phyloP scores from a whole-genome alignment of 2,329 filamentous ascomycete species.

The Fusarium sororula region DNA sequence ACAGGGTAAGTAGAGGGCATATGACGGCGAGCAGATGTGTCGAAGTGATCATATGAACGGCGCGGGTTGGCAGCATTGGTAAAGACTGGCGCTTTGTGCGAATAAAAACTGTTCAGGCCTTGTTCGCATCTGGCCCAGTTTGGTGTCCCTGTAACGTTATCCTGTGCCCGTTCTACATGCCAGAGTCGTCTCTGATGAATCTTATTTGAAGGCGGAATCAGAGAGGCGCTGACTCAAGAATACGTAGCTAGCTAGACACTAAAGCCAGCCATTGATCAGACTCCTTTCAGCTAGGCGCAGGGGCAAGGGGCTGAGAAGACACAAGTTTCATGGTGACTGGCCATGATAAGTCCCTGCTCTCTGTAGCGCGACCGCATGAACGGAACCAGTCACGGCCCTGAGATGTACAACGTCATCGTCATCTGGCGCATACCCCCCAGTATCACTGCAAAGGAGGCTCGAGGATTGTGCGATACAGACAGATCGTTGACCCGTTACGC shows the following conservation, averaged over 20 bases:
- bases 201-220: not conserved
- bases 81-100: not conserved
- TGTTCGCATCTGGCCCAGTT: not conserved
- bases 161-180: not conserved
- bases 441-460: not conserved
- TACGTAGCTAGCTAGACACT: not conserved
- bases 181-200: not conserved
- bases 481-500: constrained; percentile 34
- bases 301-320: constrained; percentile 3
- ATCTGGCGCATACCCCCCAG: not conserved
- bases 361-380: constrained; percentile 8
- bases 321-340: not conserved
- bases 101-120: not conserved
- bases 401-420: constrained; percentile 21
- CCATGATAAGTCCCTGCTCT: not conserved
- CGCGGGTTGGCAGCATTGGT: not conserved
- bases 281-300: constrained; percentile 11
- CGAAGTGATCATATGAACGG: not conserved
- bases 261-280: not conserved
- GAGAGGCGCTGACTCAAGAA: not conserved
- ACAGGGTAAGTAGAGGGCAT: constrained; percentile 12
- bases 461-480: constrained; percentile 12
- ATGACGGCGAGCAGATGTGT: not conserved
- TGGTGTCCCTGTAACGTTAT: not conserved
- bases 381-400: constrained; percentile 19